Percentiles rank a stretch among this genome's conserved stretches.
phyloP scores from a whole-genome alignment of 139 green algal genomes.

The Chlorella sp. region DNA sequence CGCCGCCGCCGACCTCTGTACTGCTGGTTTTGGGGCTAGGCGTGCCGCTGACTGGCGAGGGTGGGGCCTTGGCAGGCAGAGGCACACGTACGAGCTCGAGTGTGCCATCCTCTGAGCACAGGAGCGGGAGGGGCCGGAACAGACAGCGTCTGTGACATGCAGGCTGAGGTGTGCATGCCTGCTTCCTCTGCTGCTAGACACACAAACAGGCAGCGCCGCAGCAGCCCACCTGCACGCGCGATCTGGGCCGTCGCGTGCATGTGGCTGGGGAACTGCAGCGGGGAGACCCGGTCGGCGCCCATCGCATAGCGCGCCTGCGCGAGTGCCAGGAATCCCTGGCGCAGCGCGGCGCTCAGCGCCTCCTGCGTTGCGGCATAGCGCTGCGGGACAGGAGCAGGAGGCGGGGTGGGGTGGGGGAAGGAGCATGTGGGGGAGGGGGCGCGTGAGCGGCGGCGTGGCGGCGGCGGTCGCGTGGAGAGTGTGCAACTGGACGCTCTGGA shows the following conservation, averaged over 20 bases:
- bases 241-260: slow-evolving; percentile 6
- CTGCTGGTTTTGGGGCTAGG: background rate
- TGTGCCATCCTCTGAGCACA: background rate
- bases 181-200: background rate
- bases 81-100: background rate
- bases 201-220: background rate
- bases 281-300: slow-evolving; percentile 9
- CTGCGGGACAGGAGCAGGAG: background rate
- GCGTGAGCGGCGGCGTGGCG: background rate
- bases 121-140: background rate
- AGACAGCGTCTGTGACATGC: background rate
- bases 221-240: background rate
- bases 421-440: background rate
- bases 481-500: too few species aligned
- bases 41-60: background rate
- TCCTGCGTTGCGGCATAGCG: slow-evolving; percentile 6
- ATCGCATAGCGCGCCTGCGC: slow-evolving; percentile 20
- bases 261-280: slow-evolving; percentile 12
- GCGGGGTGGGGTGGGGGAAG: too few species aligned
- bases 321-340: slow-evolving; percentile 16
- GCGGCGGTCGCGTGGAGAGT: background rate
- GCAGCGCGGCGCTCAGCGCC: background rate
- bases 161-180: background rate
- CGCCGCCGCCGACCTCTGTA: background rate
- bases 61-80: background rate